phyloP scores from a whole-genome alignment of 495 filamentous ascomycete species.

The Penicillium ucsense region DNA sequence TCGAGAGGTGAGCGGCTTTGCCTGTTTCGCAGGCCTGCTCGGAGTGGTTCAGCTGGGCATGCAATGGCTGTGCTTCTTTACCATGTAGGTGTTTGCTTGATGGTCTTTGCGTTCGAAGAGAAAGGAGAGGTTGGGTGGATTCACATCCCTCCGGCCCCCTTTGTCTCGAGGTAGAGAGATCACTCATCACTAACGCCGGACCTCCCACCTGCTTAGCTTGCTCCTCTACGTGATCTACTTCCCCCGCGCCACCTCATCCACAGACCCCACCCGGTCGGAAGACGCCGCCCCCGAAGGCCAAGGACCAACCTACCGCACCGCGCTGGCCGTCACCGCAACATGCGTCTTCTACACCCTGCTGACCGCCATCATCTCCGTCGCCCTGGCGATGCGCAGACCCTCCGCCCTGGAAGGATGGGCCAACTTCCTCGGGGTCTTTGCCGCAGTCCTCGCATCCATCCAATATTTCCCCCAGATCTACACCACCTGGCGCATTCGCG shows the following conservation, averaged over 20 bases:
- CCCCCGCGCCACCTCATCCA: slow-evolving; percentile 50
- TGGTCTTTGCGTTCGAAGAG: no score
- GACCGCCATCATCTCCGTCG: slow-evolving; percentile 54
- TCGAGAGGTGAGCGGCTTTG: slow-evolving; percentile 63
- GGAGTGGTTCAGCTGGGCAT: slow-evolving; percentile 83
- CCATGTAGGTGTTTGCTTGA: slow-evolving; percentile 56
- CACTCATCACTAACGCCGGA: not conserved
- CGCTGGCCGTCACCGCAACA: slow-evolving; percentile 56
- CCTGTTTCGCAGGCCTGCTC: slow-evolving; percentile 74
- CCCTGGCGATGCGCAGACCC: slow-evolving; percentile 49
- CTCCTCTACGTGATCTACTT: slow-evolving; percentile 80
- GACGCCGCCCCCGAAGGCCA: slow-evolving; percentile 16
- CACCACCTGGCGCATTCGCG: slow-evolving; percentile 74
- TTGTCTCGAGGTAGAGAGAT: not conserved
- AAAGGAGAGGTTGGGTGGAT: no score
- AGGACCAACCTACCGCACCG: slow-evolving; percentile 59
- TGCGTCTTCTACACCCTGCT: slow-evolving; percentile 63
- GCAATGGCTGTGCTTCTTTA: slow-evolving; percentile 84
- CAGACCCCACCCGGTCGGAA: slow-evolving; percentile 15
- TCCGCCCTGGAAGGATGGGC: slow-evolving; percentile 62
- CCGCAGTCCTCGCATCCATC: slow-evolving; percentile 68
- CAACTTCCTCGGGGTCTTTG: slow-evolving; percentile 68
- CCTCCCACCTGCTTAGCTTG: slow-evolving; percentile 40
- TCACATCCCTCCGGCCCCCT: no score
- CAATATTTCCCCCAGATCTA: slow-evolving; percentile 95